A percentile compares a stretch with the other conserved stretches of the same genome.
These are phyloP conservation scores for Porogramme epimiltina DNA, from an alignment of 1,284 basidiomycete genomes.

Conservation along the genomic window DNA sequence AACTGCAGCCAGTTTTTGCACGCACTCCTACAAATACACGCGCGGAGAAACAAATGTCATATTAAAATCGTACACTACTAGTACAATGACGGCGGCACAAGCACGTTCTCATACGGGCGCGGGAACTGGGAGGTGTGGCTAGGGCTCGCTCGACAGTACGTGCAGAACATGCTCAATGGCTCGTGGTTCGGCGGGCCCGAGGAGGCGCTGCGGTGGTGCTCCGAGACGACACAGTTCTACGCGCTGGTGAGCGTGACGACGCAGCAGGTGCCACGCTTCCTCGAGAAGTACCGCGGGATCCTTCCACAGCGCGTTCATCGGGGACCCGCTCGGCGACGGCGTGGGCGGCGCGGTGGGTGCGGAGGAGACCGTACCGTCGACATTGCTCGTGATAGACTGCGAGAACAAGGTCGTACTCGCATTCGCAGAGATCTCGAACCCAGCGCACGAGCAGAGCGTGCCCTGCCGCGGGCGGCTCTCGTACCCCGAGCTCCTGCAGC, in stretches of 20 bases:
- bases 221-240: constrained; percentile 72
- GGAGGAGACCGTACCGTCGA: constrained; percentile 58
- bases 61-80: constrained; percentile 19
- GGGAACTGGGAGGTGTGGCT: constrained; percentile 73
- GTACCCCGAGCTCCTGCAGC: constrained; percentile 56
- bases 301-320: constrained; percentile 50
- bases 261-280: constrained; percentile 56
- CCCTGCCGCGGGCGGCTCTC: constrained; percentile 46
- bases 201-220: constrained; percentile 48
- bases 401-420: constrained; percentile 78
- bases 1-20: too few species aligned
- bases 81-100: constrained; percentile 64
- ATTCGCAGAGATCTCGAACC: constrained; percentile 69
- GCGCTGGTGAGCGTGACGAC: constrained; percentile 76
- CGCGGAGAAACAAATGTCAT: too few species aligned
- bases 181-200: constrained; percentile 38
- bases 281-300: constrained; percentile 55
- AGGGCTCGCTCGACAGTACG: constrained; percentile 55
- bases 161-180: constrained; percentile 45
- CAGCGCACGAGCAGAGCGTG: constrained; percentile 55
- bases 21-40: too few species aligned
- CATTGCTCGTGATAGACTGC: constrained; percentile 85
- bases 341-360: constrained; percentile 17
- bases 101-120: constrained; percentile 73
- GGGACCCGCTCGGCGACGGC: constrained; percentile 29